Base-by-base conservation (phyloP, 352 stramenopile genomes). In the Salisapilia sapeloensis region DNA sequence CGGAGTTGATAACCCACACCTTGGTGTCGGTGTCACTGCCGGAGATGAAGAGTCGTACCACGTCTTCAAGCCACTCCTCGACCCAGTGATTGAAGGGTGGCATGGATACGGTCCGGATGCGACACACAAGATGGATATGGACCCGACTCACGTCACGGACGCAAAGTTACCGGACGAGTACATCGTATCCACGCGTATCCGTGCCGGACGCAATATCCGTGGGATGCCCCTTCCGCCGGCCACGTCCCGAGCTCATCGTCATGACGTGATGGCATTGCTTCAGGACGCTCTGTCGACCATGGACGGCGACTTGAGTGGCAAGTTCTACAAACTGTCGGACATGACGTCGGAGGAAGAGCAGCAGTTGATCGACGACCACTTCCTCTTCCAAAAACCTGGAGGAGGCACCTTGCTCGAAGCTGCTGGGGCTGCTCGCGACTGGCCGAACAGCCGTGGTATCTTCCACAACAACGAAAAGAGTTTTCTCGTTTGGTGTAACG, bases 231-330 rank as follows among this genome's bases (percentile, higher is more conserved):
- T 92, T 40, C 78, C 78, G 2, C 76, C 72, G 2, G 55, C 64
- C 22, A 93, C 85, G 43, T 74, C 69, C 6, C 56, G 81, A 24
- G 74, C 63, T 20, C 65, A 93, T 41, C 74, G 78, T 24, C 62
- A 81, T 26, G 67, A 87, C 35, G 77, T 94, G 10, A 87, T 93
- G 63, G 62, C 75, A 36, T 40, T 82, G 34, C 74, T 94, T 40
- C 46, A 87, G 32, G 48, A 53, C 18, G 78, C 72, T 13, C 74
- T 94, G 21, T 58, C 62, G 21, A 56, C 62, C 38, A 69, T 94
- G 43, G 56, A 44, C 29, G 64, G 56, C 4, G 77, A 90, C 39
- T 46, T 79, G 24, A 50, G 53, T 8, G 78, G 78, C 36, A 82
- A 56, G 35, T 83, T 87, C 48, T 83, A 91, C 53, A 77, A 69